Base-by-base conservation (phyloP, 2,329 filamentous ascomycete species). In the Pezizomycotina sp. region DNA sequence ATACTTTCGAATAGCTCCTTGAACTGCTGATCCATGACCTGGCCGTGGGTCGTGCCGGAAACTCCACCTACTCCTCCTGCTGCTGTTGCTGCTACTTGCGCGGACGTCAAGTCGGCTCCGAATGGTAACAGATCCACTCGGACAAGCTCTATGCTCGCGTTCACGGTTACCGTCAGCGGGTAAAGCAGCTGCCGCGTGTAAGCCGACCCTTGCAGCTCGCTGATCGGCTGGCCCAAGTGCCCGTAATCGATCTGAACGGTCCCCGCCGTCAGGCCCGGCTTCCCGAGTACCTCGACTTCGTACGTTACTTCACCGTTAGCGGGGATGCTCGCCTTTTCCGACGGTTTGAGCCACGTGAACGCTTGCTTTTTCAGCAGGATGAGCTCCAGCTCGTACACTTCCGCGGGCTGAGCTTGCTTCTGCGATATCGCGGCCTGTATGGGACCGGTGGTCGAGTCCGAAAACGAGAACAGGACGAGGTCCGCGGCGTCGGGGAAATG, bases 141-240 rank as follows among this genome's bases (percentile, higher is more conserved):
- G 21, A 74, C 67, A 6, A 93, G 63, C 52, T 93, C 82, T 16
- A 93, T 66, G 51, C 82, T 89, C 3, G 83, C 79, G 53, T 93
- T 93, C 30, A 95, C 86, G 4, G 86, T 93, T 10, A 93, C 70
- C 0, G 77, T 80, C 38, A 95, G 62, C 9, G 82, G 78, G 18
- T 92, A 63, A 12, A 75, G 74, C 10, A 92, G 66, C 53, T 89
- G 80, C 24, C 84, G 69, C 0, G 84, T 92, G 52, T 83, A 81
- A 52, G 92, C 92, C 21, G 71, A 66, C 22, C 77, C 73, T 15
- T 68, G 65, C 2, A 84, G 60, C 38, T 83, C 71, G 8, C 69
- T 66, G n/a, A 65, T 64, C 4, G 73, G 63, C 20, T 72, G 66
- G 1, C 80, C 80, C n/a, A 92, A 64, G 53, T 77, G 67, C 12